Percentiles rank a stretch among this genome's conserved stretches.
Conservation (phyloP, 257 asterid species). For the Jacaranda copaia region DNA sequence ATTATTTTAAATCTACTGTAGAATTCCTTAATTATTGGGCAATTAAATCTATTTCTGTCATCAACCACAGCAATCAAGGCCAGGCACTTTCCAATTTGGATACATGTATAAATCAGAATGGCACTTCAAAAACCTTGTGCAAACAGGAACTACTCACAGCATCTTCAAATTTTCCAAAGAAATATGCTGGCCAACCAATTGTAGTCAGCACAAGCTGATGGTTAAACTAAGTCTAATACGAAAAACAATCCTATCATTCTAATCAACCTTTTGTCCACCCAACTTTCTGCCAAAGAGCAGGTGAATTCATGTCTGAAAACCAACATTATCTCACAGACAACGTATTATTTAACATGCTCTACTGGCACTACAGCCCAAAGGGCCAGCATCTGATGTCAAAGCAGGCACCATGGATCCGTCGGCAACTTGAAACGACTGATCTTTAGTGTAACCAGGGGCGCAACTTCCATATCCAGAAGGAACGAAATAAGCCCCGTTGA, state of each 20-base stretch:
- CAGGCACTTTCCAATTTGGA: not conserved
- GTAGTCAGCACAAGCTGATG: not conserved
- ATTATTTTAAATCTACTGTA: too few relatives aligned
- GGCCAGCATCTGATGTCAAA: conserved; percentile 62
- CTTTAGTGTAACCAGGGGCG: conserved; percentile 47
- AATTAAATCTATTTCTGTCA: not conserved
- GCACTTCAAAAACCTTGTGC: not conserved
- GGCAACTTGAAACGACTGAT: conserved; percentile 54
- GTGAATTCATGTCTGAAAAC: not conserved
- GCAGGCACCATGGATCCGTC: conserved; percentile 58
- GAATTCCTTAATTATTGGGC: not conserved
- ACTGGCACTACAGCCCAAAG: conserved; percentile 43
- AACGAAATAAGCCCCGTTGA: conserved; percentile 71
- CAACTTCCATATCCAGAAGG: conserved; percentile 68
- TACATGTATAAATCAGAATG: not conserved
- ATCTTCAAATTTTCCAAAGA: not conserved
- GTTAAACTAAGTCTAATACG: not conserved
- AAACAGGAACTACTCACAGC: not conserved
- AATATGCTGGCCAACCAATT: not conserved
- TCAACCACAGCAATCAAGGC: not conserved
- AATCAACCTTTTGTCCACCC: not conserved
- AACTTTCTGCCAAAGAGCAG: not conserved
- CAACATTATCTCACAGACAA: not conserved
- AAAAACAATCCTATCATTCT: not conserved
- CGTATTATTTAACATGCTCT: conserved; percentile 44